Base-by-base conservation (phyloP, 1,284 basidiomycete genomes). In the Sporisorium exsertum region DNA sequence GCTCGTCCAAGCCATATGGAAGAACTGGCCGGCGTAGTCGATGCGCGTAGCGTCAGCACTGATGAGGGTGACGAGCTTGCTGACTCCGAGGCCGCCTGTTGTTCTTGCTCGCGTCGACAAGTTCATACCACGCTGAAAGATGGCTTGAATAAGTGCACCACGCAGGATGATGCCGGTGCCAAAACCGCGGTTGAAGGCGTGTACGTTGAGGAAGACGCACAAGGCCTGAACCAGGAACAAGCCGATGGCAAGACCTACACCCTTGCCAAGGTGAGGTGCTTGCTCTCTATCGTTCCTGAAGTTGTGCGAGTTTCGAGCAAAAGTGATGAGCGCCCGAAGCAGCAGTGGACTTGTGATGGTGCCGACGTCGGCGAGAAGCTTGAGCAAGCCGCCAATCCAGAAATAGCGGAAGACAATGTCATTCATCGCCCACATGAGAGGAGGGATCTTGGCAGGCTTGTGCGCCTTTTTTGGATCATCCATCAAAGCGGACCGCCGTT, bases 241-340 rank as follows among this genome's bases (percentile, higher is more conserved):
- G 16, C 87, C 90, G 68, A 95, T 88, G 3, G 91, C 89, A 37
- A 93, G 88, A 4, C 93, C 94, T 20, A 95, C 87, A 10, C 94
- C 94, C 50, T 86, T 85, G 3, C 93, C 92, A 35, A 93, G 40
- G 49, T 43, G 33, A 24, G 61, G 57, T 3, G 61, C 61, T 46
- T 51, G 54, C 22, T 49, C 59, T 5, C 92, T 35, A 9, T 53
- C 0, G 83, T 50, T 89, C 72, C 82, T 0, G 89, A 90, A 16
- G 76, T 65, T 22, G 77, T 92, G 92, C 0, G 92, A 93, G 16
- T 89, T 82, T 0, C 90, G 88, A 1, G 90, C 90, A 85, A 94
- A 95, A 40, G 88, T 89, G 83, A 95, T 93, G 82, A 95, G 89
- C 13, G 90, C 90, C 35, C 73, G 64, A 20, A 77, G 52, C n/a